A percentile compares a stretch with the other conserved stretches of the same genome.
Evolutionary conservation across 208 protist species (phyloP).

Genomic region (Herpetomonas samuelpessoai): DNA sequence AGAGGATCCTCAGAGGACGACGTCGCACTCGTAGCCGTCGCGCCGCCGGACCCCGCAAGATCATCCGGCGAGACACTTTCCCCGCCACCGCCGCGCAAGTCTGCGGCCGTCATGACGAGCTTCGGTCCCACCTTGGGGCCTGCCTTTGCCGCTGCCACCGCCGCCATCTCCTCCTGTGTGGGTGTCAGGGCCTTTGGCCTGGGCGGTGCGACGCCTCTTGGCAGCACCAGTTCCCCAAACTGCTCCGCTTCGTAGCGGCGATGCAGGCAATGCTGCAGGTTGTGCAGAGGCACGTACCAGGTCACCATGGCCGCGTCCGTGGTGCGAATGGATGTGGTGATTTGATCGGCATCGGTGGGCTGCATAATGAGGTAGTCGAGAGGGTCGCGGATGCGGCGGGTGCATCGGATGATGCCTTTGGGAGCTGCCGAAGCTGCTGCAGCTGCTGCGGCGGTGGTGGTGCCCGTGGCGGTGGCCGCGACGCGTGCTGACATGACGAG

Average conservation of each 20-base stretch:
- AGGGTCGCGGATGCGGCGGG: slow-evolving; percentile 68
- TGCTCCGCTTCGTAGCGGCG: slow-evolving; percentile 79
- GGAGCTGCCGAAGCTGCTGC: slow-evolving; percentile 7
- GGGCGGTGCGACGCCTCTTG: slow-evolving; percentile 31
- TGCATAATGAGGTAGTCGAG: slow-evolving; percentile 84
- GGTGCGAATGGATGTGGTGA: slow-evolving; percentile 61
- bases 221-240: slow-evolving; percentile 66
- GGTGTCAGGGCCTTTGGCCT: slow-evolving; percentile 29
- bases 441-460: neutral
- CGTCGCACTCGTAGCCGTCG: neutral
- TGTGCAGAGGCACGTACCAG: slow-evolving; percentile 69
- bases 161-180: slow-evolving; percentile 24
- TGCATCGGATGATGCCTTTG: slow-evolving; percentile 57
- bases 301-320: slow-evolving; percentile 70
- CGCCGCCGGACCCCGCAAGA: neutral
- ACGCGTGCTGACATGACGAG: too few species aligned
- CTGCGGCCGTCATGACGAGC: slow-evolving; percentile 32
- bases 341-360: slow-evolving; percentile 64
- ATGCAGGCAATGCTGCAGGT: slow-evolving; percentile 66
- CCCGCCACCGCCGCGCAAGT: slow-evolving; percentile 8
- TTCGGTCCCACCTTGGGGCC: slow-evolving; percentile 20
- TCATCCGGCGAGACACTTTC: slow-evolving; percentile 1
- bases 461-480: too few species aligned
- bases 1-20: neutral
- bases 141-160: slow-evolving; percentile 12